A percentile compares a stretch with the other conserved stretches of the same genome.
phyloP scores from a whole-genome alignment of 768 basidiomycete species.

The Chalciporus piperatus region DNA sequence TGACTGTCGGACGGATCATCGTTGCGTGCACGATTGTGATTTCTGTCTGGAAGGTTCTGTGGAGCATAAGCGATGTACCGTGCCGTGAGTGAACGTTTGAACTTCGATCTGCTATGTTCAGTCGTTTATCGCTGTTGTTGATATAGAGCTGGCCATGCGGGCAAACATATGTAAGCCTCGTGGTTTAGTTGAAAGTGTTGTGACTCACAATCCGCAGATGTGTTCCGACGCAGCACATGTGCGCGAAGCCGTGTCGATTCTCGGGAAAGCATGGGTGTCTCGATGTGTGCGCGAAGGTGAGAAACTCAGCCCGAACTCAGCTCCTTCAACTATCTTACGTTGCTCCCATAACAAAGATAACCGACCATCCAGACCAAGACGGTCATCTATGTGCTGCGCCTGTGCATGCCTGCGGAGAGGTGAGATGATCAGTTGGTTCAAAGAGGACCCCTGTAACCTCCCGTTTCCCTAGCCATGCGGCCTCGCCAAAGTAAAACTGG shows the following conservation, averaged over 20 bases:
- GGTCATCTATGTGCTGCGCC: conserved; percentile 49
- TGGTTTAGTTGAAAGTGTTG: background rate
- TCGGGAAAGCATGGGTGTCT: conserved; percentile 46
- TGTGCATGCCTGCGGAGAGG: conserved; percentile 51
- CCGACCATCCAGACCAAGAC: conserved; percentile 42
- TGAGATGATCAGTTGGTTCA: conserved; percentile 9
- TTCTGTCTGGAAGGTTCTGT: conserved; percentile 36
- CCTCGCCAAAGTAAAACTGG: conserved; percentile 25
- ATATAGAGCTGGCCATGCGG: conserved; percentile 56
- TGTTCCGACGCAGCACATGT: conserved; percentile 38
- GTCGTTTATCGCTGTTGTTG: background rate
- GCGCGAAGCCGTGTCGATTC: conserved; percentile 46
- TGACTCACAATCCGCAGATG: background rate
- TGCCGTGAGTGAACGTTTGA: conserved; percentile 39
- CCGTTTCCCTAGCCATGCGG: conserved; percentile 37
- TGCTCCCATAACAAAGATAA: conserved; percentile 30
- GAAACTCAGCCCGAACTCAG: background rate
- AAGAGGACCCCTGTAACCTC: background rate
- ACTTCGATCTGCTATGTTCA: background rate
- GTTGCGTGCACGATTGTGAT: conserved; percentile 43
- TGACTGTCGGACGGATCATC: conserved; percentile 50
- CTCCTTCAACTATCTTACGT: background rate
- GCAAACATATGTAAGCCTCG: conserved; percentile 49
- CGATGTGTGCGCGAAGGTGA: conserved; percentile 49
- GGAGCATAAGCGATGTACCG: conserved; percentile 39